A percentile compares a stretch with the other conserved stretches of the same genome.
Evolutionary conservation across 202 grass and related monocot species (phyloP).

Genomic region (Carex sylvatica): DNA sequence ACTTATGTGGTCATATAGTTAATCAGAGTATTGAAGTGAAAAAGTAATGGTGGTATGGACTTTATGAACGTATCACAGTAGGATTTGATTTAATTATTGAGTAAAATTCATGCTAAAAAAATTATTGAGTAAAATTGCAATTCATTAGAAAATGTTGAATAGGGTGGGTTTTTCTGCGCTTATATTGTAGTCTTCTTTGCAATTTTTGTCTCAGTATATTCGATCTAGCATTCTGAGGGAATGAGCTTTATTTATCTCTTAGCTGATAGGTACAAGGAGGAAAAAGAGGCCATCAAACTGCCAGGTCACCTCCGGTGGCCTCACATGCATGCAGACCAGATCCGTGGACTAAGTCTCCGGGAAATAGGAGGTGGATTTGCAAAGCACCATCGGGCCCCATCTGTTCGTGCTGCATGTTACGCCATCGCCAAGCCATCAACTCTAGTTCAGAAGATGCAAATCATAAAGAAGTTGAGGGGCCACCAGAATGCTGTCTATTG

Average conservation of each 20-base stretch:
- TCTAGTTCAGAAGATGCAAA: slow-evolving; percentile 97
- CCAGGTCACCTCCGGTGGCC: slow-evolving; percentile 83
- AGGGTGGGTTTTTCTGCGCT: background rate
- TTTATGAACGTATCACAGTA: background rate
- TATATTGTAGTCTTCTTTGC: background rate
- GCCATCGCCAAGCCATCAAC: slow-evolving; percentile 94
- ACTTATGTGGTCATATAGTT: background rate
- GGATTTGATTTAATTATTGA: background rate
- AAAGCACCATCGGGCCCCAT: slow-evolving; percentile 80
- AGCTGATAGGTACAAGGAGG: slow-evolving; percentile 60
- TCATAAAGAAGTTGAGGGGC: slow-evolving; percentile 86
- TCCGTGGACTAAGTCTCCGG: slow-evolving; percentile 83
- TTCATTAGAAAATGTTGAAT: slow-evolving; percentile 7
- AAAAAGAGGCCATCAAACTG: slow-evolving; percentile 46
- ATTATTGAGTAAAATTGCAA: background rate
- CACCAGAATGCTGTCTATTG: slow-evolving; percentile 99
- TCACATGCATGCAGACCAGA: slow-evolving; percentile 91
- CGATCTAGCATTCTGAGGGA: background rate
- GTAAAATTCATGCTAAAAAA: background rate
- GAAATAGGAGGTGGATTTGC: slow-evolving; percentile 94
- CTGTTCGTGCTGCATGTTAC: slow-evolving; percentile 89
- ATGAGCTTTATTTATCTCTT: slow-evolving; percentile 29
- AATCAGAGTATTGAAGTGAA: slow-evolving; percentile 3
- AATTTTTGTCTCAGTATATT: background rate
- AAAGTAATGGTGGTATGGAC: background rate